Evolutionary conservation across 2,329 filamentous ascomycete species (phyloP).

Genomic region (Cercospora sp.): DNA sequence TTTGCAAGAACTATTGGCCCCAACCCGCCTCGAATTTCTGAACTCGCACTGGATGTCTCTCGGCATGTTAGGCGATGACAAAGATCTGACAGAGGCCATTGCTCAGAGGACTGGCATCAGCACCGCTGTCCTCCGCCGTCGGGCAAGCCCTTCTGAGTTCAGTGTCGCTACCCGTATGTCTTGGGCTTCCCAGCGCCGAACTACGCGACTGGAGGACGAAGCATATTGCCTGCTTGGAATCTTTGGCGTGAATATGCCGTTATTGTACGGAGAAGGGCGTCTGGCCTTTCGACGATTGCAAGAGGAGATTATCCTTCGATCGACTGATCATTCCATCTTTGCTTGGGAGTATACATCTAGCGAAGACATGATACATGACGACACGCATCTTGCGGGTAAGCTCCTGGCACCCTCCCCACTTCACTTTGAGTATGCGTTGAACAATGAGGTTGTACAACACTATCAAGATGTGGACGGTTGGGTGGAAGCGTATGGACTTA

Average conservation of each 20-base stretch:
- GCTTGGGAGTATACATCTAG: neutral
- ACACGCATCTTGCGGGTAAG: neutral
- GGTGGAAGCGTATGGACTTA: neutral
- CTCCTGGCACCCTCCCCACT: neutral
- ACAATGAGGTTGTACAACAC: neutral
- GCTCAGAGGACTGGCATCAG: neutral
- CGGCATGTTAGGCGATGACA: neutral
- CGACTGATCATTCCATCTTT: neutral
- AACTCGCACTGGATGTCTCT: neutral
- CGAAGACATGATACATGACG: neutral
- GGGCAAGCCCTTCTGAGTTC: neutral
- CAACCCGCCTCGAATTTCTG: neutral
- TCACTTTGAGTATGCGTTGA: neutral
- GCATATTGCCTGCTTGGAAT: neutral
- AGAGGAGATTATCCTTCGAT: neutral
- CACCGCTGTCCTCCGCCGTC: neutral
- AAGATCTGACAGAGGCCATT: neutral
- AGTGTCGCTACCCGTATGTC: neutral
- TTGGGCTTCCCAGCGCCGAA: neutral
- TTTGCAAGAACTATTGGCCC: neutral
- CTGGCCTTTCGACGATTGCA: neutral
- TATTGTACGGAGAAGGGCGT: neutral
- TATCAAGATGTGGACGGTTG: neutral
- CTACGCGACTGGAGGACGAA: neutral
- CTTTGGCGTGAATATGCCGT: neutral